A percentile compares a stretch with the other conserved stretches of the same genome.
Conservation (phyloP, 352 stramenopile species). For the Pythium coloratum region DNA sequence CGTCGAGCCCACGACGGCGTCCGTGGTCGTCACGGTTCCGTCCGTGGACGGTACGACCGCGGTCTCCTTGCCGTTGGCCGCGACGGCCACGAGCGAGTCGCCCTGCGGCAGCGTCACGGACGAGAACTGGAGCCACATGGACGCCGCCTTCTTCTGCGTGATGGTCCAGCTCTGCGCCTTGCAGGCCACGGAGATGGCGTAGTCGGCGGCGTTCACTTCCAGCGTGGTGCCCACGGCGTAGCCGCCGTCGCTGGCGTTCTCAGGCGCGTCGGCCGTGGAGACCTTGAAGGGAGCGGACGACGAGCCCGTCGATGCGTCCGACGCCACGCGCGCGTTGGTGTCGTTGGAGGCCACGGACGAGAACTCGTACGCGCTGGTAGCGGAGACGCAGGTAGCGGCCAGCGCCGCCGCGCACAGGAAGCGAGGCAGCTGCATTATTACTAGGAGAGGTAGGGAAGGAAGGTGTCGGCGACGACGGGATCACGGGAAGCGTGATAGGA, state of each 20-base stretch:
- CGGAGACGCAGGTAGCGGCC: constrained; percentile 1
- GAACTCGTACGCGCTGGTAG: constrained; percentile 17
- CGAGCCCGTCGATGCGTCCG: neutral
- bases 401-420: constrained; percentile 4
- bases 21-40: constrained; percentile 32
- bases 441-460: neutral
- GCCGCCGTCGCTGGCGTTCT: constrained; percentile 32
- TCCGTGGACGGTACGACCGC: constrained; percentile 28
- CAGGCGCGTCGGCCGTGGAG: constrained; percentile 17
- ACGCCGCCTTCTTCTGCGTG: constrained; percentile 41
- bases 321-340: constrained; percentile 10
- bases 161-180: constrained; percentile 48
- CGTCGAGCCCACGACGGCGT: constrained; percentile 31
- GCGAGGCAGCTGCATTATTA: constrained; percentile 25
- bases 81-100: constrained; percentile 41
- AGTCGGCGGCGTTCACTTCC: constrained; percentile 32
- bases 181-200: constrained; percentile 39
- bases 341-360: constrained; percentile 7
- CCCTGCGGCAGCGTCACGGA: constrained; percentile 31
- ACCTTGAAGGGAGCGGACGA: constrained; percentile 12
- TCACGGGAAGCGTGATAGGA: constrained; percentile 6
- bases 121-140: constrained; percentile 46
- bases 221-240: constrained; percentile 39
- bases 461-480: constrained; percentile 5
- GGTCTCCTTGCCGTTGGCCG: constrained; percentile 34